Conservation (phyloP, 176 grass and related monocot genomes). For the Puya raimondii region DNA sequence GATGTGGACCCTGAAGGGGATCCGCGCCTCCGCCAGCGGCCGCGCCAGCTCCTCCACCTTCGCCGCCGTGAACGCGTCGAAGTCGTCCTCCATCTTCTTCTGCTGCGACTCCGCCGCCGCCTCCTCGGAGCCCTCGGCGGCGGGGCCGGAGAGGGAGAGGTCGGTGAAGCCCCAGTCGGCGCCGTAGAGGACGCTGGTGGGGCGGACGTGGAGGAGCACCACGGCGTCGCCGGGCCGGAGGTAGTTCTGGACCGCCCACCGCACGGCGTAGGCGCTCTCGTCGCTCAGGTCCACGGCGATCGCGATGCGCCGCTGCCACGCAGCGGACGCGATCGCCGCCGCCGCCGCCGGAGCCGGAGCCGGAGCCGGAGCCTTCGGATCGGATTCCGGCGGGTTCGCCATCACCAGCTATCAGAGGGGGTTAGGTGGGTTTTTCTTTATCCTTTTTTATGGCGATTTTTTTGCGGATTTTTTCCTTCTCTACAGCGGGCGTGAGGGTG, state of each 20-base stretch:
- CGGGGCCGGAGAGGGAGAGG: constrained; percentile 31
- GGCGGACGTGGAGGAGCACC: constrained; percentile 71
- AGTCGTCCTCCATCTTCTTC: constrained; percentile 75
- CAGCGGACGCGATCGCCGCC: constrained; percentile 12
- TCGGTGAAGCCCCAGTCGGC: constrained; percentile 86
- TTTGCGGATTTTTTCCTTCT: too few relatives aligned
- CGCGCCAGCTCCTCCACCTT: constrained; percentile 80
- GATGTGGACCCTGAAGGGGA: constrained; percentile 84
- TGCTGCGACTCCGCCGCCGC: constrained; percentile 26
- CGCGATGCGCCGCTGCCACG: constrained; percentile 66
- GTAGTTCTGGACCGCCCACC: constrained; percentile 94
- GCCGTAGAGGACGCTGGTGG: constrained; percentile 74
- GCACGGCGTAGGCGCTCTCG: constrained; percentile 83
- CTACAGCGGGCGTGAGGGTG: too few relatives aligned
- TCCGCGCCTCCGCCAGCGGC: constrained; percentile 64
- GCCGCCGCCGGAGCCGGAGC: constrained; percentile 41
- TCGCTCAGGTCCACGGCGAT: constrained; percentile 90
- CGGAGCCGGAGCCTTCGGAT: constrained; percentile 20
- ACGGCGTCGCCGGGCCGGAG: constrained; percentile 85
- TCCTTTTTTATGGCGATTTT: too few relatives aligned
- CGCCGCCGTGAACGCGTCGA: constrained; percentile 69
- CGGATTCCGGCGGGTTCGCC: constrained; percentile 14
- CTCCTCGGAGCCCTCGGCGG: background rate
- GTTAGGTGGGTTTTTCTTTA: too few relatives aligned
- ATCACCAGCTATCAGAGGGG: too few relatives aligned